Base-by-base conservation (phyloP, 441 rosid species). In the Raphanus hybrid region DNA sequence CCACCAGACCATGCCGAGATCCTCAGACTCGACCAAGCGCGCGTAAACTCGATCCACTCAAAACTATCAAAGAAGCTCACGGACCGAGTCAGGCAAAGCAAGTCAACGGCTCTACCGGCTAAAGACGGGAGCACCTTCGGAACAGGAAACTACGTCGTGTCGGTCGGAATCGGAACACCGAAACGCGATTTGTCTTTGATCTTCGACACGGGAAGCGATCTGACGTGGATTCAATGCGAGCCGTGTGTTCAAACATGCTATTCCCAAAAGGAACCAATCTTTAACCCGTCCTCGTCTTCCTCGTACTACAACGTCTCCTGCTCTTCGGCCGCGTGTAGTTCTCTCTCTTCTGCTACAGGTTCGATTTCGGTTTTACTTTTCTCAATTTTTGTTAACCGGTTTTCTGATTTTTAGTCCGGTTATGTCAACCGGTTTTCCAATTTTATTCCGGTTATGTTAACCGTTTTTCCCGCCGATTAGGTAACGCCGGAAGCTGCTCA, bases 211-310 rank as follows among this genome's bases (percentile, higher is more conserved):
- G 92, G 93, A 8, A 89, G 94, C 35, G 91, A 83, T 64, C 71
- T 88, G 52, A 86, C 94, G 1, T 92, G 97, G 98, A 90, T 92
- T 3, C 94, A 90, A 9, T 92, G 98, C 9, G 43, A 87, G 50
- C 94, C 94, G 1, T 92, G 96, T 11, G 82, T 45, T 2, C 15
- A 1, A 54, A 70, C 60, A 69, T 90, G 94, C 69, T 88, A 90
- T 50, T 20, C 81, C 3, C 92, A 90, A 35, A 75, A 76, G 70
- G 89, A 88, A 29, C 76, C 88, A 3, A 84, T 64, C 39, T 90
- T 86, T 68, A 81, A 86, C 45, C 90, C 94, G 8, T 70, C 82
- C 0, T 11, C 5, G 0, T 90, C 94, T 50, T 67, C 75, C 3
- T 77, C 94, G 1, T 90, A 88, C 74, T 11, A 59, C 73, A 90